These are phyloP conservation scores for Thecaphora frezii DNA, from an alignment of 1,284 basidiomycete genomes.

Conservation along the genomic window DNA sequence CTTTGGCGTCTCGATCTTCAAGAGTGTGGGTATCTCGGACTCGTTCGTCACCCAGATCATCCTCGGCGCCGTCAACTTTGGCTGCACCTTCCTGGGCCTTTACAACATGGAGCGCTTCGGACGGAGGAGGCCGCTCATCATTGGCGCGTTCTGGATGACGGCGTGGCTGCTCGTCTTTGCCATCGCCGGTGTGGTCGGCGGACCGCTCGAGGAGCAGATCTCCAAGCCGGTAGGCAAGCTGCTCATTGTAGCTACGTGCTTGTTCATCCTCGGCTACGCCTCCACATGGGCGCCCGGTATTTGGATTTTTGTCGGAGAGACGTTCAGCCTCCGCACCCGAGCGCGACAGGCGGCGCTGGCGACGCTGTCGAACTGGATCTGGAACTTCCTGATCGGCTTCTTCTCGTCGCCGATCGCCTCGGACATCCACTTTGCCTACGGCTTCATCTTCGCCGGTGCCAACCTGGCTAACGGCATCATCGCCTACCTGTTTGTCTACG, in stretches of 20 bases:
- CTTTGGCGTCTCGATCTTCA: constrained; percentile 68
- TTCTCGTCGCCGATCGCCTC: constrained; percentile 61
- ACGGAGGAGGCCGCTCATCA: constrained; percentile 64
- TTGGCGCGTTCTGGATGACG: constrained; percentile 66
- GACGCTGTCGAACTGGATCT: constrained; percentile 70
- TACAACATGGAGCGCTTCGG: constrained; percentile 67
- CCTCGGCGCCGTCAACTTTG: constrained; percentile 67
- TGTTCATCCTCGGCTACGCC: constrained; percentile 78
- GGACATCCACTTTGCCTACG: constrained; percentile 66
- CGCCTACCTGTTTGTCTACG: constrained; percentile 77
- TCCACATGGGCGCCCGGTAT: constrained; percentile 67
- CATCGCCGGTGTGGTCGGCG: constrained; percentile 70
- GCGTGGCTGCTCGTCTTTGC: constrained; percentile 78
- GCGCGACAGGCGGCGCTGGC: constrained; percentile 75
- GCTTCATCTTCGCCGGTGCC: constrained; percentile 71
- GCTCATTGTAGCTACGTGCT: constrained; percentile 75
- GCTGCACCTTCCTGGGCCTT: constrained; percentile 67
- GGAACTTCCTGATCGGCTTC: constrained; percentile 75
- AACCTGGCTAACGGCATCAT: constrained; percentile 65
- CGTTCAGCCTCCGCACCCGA: constrained; percentile 73
- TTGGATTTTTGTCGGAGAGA: constrained; percentile 63
- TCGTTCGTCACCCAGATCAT: constrained; percentile 69
- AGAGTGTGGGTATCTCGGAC: constrained; percentile 67
- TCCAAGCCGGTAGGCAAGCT: constrained; percentile 63
- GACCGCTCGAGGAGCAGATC: constrained; percentile 61